Conservation (phyloP, 2,329 filamentous ascomycete species). For the Drechslerella dactyloides region DNA sequence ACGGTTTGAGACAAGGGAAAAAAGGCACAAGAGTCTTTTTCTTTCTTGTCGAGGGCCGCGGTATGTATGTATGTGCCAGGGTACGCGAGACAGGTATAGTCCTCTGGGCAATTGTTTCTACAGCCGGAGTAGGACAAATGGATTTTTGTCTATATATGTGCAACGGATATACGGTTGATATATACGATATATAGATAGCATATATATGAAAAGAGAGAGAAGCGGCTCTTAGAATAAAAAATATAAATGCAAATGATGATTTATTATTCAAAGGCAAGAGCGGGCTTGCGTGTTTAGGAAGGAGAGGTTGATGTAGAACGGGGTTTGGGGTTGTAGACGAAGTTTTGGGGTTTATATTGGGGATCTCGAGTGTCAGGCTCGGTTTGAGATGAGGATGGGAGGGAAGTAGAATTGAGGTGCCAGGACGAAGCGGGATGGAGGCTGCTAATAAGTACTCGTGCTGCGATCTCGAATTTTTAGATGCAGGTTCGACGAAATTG, state of each 20-base stretch:
- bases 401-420: conserved; percentile 51
- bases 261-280: conserved; percentile 10
- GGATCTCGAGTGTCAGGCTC: conserved; percentile 44
- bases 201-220: too few species aligned
- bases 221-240: too few species aligned
- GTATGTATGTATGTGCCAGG: conserved; percentile 13
- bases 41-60: conserved; percentile 1
- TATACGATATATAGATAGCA: too few species aligned
- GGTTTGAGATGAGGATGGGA: conserved; percentile 41
- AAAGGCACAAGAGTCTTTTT: too few species aligned
- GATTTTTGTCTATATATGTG: too few species aligned
- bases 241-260: too few species aligned
- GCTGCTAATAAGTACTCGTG: conserved; percentile 51
- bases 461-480: conserved; percentile 42
- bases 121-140: too few species aligned
- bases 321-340: conserved; percentile 23
- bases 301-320: conserved; percentile 23
- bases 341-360: conserved; percentile 43
- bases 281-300: conserved; percentile 43
- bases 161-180: too few species aligned
- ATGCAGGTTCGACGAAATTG: conserved; percentile 40
- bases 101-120: too few species aligned
- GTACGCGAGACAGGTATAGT: too few species aligned
- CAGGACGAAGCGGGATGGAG: conserved; percentile 31
- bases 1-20: conserved; percentile 50